These are phyloP conservation scores for Hansenula lynferdii DNA, from an alignment of 1,139 yeast genomes.

Conservation along the genomic window DNA sequence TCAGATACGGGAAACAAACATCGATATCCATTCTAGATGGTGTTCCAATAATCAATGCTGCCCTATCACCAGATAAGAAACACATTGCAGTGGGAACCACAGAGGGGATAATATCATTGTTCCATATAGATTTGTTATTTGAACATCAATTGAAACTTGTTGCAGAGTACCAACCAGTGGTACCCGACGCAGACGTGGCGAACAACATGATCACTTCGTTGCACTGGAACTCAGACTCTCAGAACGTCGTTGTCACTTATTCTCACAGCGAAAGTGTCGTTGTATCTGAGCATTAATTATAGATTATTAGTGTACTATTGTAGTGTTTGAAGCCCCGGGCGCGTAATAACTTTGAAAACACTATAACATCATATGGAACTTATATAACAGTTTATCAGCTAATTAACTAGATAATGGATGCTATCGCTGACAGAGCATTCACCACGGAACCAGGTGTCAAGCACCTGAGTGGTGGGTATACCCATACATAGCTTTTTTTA, in stretches of 20 bases:
- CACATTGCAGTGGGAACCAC: slow-evolving; percentile 17
- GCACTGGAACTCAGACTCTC: slow-evolving; percentile 36
- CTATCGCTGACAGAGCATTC: slow-evolving; percentile 65
- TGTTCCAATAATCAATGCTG: slow-evolving; percentile 47
- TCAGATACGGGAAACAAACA: slow-evolving; percentile 35
- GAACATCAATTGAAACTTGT: slow-evolving; percentile 14
- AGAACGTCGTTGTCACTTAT: slow-evolving; percentile 35
- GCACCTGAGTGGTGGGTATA: slow-evolving; percentile 8
- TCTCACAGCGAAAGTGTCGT: slow-evolving; percentile 38
- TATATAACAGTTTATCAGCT: background rate
- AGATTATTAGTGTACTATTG: background rate
- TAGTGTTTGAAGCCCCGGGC: background rate
- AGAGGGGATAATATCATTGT: slow-evolving; percentile 15
- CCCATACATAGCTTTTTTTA: background rate
- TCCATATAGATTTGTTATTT: slow-evolving; percentile 10
- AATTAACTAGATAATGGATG: slow-evolving; percentile 47
- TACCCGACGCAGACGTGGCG: slow-evolving; percentile 5
- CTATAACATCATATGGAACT: no score
- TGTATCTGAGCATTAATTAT: slow-evolving; percentile 2
- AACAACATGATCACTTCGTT: slow-evolving; percentile 17
- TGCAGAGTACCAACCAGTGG: slow-evolving; percentile 23
- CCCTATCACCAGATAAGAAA: slow-evolving; percentile 43
- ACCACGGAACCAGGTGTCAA: slow-evolving; percentile 32
- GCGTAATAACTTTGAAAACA: no score
- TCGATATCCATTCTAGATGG: slow-evolving; percentile 39